Evolutionary conservation across 352 stramenopile genomes (phyloP), one percentile per base, ranked within the genome.

Genomic region (Phytophthora cryptogea): DNA sequence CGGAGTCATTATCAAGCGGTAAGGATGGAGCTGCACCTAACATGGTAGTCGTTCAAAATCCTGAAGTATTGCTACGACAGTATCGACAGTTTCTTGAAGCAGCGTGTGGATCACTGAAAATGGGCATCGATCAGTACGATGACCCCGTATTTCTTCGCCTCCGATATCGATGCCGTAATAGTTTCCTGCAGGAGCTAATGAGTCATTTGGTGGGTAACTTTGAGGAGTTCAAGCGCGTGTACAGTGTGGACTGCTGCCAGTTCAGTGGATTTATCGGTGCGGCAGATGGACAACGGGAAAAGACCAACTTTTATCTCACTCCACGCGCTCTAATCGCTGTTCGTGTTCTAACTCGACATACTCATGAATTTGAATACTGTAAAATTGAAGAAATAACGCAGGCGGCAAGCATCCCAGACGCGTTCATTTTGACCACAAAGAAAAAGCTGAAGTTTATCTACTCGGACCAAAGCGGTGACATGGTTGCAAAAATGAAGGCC

Each of bases 181-280:
- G 77, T 23, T 94, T 94, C 39, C 63, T 94, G 45, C 84, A 94
- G 70, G 84, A 94, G 48, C 59, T 94, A 2, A 90, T 94, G 78
- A 92, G 79, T 49, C 82, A 92, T 59, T 75, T 92, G 40, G 62
- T 76, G 17, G 82, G 82, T 8, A 90, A 74, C 49, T 87, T 94
- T 54, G 82, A 94, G 2, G 82, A 92, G 30, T 88, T 91, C 32
- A 88, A 89, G 61, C 77, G 80, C 4, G 69, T 84, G 0, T 94
- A 88, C 37, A 71, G 52, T 23, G 77, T 92, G 23, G 77, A 91
- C 17, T 90, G 78, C 50, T 76, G 70, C 43, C 80, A 91, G 44
- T 94, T 91, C 48, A 90, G 66, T 47, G 84, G 84, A 0, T 92
- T 89, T 28, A 68, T 94, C 5, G 81, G 84, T 26, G 88, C 83